Percentiles rank a stretch among this genome's conserved stretches.
phyloP scores from a whole-genome alignment of 768 basidiomycete species.

The Sporobolomyces pararoseus region DNA sequence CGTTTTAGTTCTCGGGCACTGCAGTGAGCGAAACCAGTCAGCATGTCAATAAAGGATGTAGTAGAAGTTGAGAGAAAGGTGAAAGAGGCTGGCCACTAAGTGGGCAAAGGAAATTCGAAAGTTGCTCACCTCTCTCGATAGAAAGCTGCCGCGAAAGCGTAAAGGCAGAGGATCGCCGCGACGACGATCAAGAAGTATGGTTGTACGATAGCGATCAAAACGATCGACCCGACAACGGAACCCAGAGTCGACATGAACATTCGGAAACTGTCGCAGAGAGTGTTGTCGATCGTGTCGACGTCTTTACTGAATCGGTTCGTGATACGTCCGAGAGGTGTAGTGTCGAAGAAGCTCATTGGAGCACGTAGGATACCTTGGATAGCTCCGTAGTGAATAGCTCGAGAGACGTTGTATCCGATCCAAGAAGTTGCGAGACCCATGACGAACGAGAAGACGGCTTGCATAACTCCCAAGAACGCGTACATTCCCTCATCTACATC shows the following conservation, averaged over 20 bases:
- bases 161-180: conserved; percentile 49
- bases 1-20: conserved; percentile 76
- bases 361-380: conserved; percentile 71
- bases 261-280: conserved; percentile 63
- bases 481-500: conserved; percentile 42
- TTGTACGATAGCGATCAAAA: conserved; percentile 38
- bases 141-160: conserved; percentile 69
- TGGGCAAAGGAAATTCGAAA: conserved; percentile 49
- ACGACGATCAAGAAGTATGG: conserved; percentile 35
- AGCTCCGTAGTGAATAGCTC: conserved; percentile 62
- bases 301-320: conserved; percentile 50
- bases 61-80: not conserved
- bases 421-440: conserved; percentile 57
- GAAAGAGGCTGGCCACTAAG: too few relatives aligned
- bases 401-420: conserved; percentile 74
- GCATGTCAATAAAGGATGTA: not conserved
- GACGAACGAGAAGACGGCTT: conserved; percentile 65
- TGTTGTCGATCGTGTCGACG: conserved; percentile 75
- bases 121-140: conserved; percentile 58
- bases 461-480: conserved; percentile 53
- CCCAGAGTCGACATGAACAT: conserved; percentile 66
- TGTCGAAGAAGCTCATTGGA: conserved; percentile 88
- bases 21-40: not conserved
- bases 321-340: conserved; percentile 51
- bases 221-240: conserved; percentile 42